These are phyloP conservation scores for Coemansia sp. DNA, from an alignment of 192 early-diverging fungal genomes.

Conservation along the genomic window DNA sequence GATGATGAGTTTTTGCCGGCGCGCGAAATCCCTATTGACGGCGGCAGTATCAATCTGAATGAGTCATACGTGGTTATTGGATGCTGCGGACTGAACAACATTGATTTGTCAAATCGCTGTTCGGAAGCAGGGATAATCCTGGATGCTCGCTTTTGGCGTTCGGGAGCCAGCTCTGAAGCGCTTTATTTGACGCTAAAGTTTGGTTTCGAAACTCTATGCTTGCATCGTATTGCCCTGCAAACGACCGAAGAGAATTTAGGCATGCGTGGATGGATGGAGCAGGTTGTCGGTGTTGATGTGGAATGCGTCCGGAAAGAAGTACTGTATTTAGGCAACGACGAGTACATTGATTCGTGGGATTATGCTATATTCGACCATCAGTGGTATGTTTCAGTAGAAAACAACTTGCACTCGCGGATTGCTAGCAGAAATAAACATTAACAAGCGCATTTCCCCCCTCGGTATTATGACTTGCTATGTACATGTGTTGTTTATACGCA, in stretches of 20 bases:
- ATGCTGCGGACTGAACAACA: conserved; percentile 37
- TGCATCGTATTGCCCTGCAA: conserved; percentile 42
- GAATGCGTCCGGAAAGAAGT: conserved; percentile 42
- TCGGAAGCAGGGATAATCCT: conserved; percentile 40
- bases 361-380: conserved; percentile 44
- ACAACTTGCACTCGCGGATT: conserved; percentile 11
- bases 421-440: not conserved
- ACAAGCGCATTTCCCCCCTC: not conserved
- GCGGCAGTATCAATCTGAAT: conserved; percentile 23
- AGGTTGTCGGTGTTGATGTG: conserved; percentile 22
- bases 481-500: not conserved
- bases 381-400: conserved; percentile 23
- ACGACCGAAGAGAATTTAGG: conserved; percentile 32
- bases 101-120: conserved; percentile 22
- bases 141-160: conserved; percentile 45
- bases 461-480: conserved; percentile 1
- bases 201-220: conserved; percentile 29
- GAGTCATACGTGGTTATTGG: conserved; percentile 44
- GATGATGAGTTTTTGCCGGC: conserved; percentile 29
- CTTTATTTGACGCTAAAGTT: conserved; percentile 39
- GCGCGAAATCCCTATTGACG: conserved; percentile 21
- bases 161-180: conserved; percentile 32
- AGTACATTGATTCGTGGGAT: conserved; percentile 43
- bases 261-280: conserved; percentile 52
- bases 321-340: conserved; percentile 25